These are phyloP conservation scores for Colletotrichum salicis DNA, from an alignment of 2,329 filamentous ascomycete species.

Conservation along the genomic window DNA sequence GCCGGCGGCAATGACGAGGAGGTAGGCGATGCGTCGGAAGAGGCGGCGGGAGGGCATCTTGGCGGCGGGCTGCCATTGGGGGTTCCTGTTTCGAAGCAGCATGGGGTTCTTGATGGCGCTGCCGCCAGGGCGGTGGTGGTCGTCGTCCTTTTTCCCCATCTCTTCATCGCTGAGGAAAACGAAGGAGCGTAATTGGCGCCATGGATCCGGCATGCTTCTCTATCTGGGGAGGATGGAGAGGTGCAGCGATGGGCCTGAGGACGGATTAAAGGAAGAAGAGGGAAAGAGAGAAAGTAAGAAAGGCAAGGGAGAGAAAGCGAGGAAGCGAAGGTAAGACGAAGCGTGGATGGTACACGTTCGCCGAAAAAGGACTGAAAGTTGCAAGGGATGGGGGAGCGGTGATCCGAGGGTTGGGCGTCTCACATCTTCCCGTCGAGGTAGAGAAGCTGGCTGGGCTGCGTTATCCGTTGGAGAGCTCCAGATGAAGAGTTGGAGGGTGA, in stretches of 20 bases:
- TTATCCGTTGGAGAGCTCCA: conserved; percentile 3
- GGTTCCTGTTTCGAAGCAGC: conserved; percentile 40
- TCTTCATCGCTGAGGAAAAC: conserved; percentile 65
- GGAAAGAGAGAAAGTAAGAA: conserved; percentile 6
- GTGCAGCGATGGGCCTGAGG: conserved; percentile 9
- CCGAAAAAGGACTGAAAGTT: conserved; percentile 23
- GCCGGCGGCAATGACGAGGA: conserved; percentile 59
- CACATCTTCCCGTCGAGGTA: conserved; percentile 31
- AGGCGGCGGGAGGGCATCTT: conserved; percentile 61
- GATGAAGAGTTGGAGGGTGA: not conserved
- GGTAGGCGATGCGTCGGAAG: conserved; percentile 62
- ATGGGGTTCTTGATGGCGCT: conserved; percentile 18
- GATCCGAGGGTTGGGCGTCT: conserved; percentile 29
- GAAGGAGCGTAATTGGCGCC: conserved; percentile 46
- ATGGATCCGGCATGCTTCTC: conserved; percentile 49
- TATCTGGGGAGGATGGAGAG: not conserved
- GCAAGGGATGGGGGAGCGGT: conserved; percentile 8
- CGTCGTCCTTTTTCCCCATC: conserved; percentile 70
- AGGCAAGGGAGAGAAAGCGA: not conserved
- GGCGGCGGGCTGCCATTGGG: conserved; percentile 53
- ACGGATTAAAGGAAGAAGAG: conserved; percentile 1
- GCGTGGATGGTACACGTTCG: conserved; percentile 8
- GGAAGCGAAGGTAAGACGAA: not conserved
- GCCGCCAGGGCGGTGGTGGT: conserved; percentile 51
- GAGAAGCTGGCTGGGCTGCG: not conserved